Conservation (phyloP, 768 basidiomycete genomes). For the Boletus reticuloceps region DNA sequence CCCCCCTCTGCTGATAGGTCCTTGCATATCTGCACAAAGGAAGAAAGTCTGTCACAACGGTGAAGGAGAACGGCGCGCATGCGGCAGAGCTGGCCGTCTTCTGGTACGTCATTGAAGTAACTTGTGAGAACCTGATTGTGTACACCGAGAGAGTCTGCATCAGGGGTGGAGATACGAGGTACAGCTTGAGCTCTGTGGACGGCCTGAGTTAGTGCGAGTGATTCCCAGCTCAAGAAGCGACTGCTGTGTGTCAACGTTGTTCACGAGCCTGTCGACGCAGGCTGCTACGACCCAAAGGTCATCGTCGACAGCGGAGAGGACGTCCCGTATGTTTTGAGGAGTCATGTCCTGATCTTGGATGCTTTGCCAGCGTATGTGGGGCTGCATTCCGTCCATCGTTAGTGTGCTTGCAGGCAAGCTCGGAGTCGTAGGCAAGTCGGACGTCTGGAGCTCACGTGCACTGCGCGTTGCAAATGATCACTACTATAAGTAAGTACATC, state of each 20-base stretch:
- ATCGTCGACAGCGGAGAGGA: conserved; percentile 53
- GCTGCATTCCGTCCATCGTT: conserved; percentile 38
- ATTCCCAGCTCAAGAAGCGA: conserved; percentile 64
- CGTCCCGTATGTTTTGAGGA: conserved; percentile 41
- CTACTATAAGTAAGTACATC: not conserved
- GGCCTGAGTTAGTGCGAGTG: conserved; percentile 50
- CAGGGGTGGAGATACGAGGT: conserved; percentile 21
- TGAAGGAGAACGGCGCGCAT: conserved; percentile 68
- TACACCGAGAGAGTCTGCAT: conserved; percentile 15
- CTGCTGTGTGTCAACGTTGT: conserved; percentile 53
- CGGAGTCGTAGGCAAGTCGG: not conserved
- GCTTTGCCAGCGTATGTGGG: conserved; percentile 52
- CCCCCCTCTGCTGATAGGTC: conserved; percentile 31
- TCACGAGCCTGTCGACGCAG: conserved; percentile 63
- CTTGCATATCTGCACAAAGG: conserved; percentile 63
- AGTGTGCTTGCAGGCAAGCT: not conserved
- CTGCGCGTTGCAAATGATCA: too few relatives aligned
- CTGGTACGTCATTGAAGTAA: conserved; percentile 56
- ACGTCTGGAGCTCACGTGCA: not conserved
- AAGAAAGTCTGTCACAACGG: conserved; percentile 67
- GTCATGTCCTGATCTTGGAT: conserved; percentile 61
- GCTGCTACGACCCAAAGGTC: conserved; percentile 81
- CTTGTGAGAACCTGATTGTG: conserved; percentile 34
- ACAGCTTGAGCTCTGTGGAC: conserved; percentile 45
- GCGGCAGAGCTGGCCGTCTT: conserved; percentile 62